Base-by-base conservation (phyloP, 805 yeast species). In the Yarrowia bubula region DNA sequence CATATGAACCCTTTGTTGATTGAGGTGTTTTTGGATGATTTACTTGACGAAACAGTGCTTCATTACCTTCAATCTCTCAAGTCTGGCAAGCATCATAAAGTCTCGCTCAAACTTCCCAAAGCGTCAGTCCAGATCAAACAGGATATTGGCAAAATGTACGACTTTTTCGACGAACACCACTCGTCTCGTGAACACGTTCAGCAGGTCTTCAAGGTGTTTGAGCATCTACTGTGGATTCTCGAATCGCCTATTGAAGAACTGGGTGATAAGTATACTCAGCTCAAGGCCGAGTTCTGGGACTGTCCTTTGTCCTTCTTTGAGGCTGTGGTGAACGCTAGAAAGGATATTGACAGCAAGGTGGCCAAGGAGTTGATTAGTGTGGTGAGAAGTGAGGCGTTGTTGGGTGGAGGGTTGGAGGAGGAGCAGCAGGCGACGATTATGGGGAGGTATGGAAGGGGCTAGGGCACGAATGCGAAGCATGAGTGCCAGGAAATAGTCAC, bases 231-330 rank as follows among this genome's bases (percentile, higher is more conserved):
- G 73, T 88, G 86, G 50, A 75, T 86, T 57, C 76, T 86, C 47
- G 81, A 77, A 7, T 74, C 83, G 73, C 82, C 70, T 2, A 75
- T 78, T 8, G 81, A 78, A n/a, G 83, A 81, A 37, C 77, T 86
- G 31, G 70, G 81, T n/a, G 78, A 73, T 32, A 79, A 83, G 65
- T 89, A 92, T 86, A 80, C 79, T 71, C 84, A 82, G 48, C 82
- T 89, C 42, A 77, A 91, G 62, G 78, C 79, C 11, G 82, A 82
- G 44, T 91, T 87, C 77, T 86, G 90, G 77, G 92, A 90, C 73
- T 86, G 92, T 66, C 92, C 96, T 0, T 76, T 87, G 8, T 87
- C 84, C 60, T 83, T 91, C 71, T 80, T 92, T 47, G 83, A 83
- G 50, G 86, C 86, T 13, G 81, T 91, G 46, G 79, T 92, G 63